Evolutionary conservation across 1,139 yeast genomes (phyloP), one percentile per base, ranked within the genome.

Genomic region (Pichia sp.): DNA sequence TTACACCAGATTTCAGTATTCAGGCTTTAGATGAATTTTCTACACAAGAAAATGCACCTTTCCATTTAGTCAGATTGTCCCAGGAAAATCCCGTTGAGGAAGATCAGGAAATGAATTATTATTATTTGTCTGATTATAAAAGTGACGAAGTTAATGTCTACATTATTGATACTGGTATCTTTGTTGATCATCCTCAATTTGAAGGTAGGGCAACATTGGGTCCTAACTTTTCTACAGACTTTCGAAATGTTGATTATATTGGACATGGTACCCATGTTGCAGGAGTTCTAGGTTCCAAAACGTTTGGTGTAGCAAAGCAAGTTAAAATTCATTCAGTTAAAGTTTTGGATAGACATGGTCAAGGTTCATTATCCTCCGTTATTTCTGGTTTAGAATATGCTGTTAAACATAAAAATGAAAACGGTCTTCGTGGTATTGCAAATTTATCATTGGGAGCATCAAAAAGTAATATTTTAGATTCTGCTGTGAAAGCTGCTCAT

Each of bases 201-300:
- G 76, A 72, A 52, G 80, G 79, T 0, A 66, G 84, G 47, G 83
- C 81, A 0, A 51, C 44, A 1, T 57, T 61, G 34, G 84, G 83
- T 0, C 72, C 69, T n/a, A 81, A 79, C 58, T 75, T 76, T 52
- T 76, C 82, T 1, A 67, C 62, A 27, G 68, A 64, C 52, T 42
- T 50, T 1, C 48, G 54, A 22, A 56, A 60, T 42, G 73, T 76
- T 0, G 84, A 80, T 60, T 59, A 61, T 18, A 77, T 78, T 56
- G 85, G 85, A 0, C 86, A 80, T 59, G 87, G 87, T 1, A 88
- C 96, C 0, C 96, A 90, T 67, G 96, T 89, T 3, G 95, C 96
- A 0, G 96, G 97, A 0, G 68, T 89, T n/a, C 77, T 88, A 43
- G 96, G 95, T 0, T 87, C 96, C 0, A 68, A 66, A 41, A 79